Evolutionary conservation across 2,329 filamentous ascomycete genomes (phyloP).

Genomic region (Trichoderma breve): DNA sequence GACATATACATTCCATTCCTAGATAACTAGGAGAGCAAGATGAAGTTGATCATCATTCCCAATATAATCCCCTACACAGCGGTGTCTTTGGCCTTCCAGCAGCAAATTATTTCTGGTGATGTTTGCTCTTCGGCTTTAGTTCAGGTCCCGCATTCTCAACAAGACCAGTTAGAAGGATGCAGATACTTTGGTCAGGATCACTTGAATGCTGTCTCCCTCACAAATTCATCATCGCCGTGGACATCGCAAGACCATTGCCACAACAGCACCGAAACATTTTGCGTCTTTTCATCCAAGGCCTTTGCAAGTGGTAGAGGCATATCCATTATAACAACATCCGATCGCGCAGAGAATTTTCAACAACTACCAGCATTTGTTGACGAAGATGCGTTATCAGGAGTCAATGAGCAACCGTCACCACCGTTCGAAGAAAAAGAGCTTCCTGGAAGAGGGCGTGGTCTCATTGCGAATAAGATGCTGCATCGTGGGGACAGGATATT

Average conservation of each 20-base stretch:
- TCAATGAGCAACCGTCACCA: constrained; percentile 17
- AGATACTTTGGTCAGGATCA: neutral
- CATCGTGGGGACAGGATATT: constrained; percentile 25
- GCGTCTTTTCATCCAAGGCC: constrained; percentile 35
- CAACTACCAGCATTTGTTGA: constrained; percentile 31
- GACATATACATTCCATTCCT: neutral
- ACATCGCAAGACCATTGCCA: neutral
- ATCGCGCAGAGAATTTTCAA: constrained; percentile 33
- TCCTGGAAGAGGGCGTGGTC: constrained; percentile 27
- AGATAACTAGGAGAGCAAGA: neutral
- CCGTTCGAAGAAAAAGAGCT: constrained; percentile 27
- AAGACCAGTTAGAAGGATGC: neutral
- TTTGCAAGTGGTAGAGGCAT: constrained; percentile 40
- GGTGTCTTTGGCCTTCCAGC: neutral
- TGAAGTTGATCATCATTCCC: neutral
- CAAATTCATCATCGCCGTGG: neutral
- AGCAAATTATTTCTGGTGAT: neutral
- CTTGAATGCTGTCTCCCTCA: neutral
- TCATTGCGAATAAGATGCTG: constrained; percentile 28
- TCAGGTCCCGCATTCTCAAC: neutral
- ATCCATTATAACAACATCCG: constrained; percentile 37
- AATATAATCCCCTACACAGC: neutral
- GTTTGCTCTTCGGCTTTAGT: neutral
- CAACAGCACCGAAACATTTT: constrained; percentile 24
- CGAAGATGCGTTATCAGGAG: constrained; percentile 11